phyloP scores from a whole-genome alignment of 225 moss, liverwort and hornwort species.

The Takakia lepidozioides region DNA sequence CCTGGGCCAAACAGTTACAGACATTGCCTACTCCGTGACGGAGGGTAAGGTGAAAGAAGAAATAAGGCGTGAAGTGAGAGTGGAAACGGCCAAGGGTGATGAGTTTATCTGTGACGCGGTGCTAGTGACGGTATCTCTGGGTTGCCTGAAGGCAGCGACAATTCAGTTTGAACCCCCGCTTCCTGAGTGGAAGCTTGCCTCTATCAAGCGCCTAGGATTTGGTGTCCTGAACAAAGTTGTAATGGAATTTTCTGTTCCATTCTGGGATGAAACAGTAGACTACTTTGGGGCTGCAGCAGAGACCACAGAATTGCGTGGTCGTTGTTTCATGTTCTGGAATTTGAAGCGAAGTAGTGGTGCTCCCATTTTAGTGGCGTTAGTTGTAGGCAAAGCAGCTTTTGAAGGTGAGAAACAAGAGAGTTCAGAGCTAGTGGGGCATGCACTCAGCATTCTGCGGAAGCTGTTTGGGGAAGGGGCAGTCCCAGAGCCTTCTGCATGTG shows the following conservation, averaged over 20 bases:
- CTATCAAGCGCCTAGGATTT: conserved; percentile 48
- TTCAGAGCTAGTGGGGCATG: conserved; percentile 33
- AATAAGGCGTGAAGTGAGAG: conserved; percentile 33
- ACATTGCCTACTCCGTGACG: conserved; percentile 21
- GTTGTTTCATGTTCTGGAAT: conserved; percentile 68
- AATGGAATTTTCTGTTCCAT: conserved; percentile 42
- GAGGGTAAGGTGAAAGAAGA: conserved; percentile 33
- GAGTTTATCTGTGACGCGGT: conserved; percentile 49
- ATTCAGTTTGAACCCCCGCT: conserved; percentile 39
- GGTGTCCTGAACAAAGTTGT: conserved; percentile 58
- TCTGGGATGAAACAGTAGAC: conserved; percentile 63
- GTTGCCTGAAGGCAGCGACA: conserved; percentile 46
- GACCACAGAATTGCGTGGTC: conserved; percentile 38
- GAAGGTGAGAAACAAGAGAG: conserved; percentile 25
- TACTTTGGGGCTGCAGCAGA: conserved; percentile 57
- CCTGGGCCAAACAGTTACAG: conserved; percentile 33
- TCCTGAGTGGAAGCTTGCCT: conserved; percentile 57
- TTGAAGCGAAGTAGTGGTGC: conserved; percentile 44
- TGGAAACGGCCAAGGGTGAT: conserved; percentile 27
- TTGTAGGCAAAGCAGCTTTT: conserved; percentile 49
- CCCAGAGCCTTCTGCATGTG: conserved; percentile 39
- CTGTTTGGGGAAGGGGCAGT: conserved; percentile 46
- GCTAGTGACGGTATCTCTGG: conserved; percentile 47
- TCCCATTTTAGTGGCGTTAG: conserved; percentile 51
- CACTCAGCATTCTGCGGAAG: conserved; percentile 35